Evolutionary conservation across 2,329 filamentous ascomycete genomes (phyloP), one percentile per base, ranked within the genome.

Genomic region (Diaporthe longicolla): DNA sequence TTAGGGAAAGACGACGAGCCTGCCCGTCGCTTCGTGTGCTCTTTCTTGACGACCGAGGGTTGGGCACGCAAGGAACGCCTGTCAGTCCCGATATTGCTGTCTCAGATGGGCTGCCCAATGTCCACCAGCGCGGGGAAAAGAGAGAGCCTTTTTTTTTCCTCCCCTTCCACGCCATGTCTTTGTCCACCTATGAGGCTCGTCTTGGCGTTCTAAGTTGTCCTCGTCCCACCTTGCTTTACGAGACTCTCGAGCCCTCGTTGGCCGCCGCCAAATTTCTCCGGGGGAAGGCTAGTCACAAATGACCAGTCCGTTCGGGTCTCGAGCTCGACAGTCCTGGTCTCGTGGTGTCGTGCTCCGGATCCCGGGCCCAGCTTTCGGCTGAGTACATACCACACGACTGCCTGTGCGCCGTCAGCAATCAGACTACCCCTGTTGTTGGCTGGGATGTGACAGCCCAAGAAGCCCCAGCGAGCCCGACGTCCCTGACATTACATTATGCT

Each of bases 161-260:
- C 35, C 7, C 11, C 19, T 17, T 5, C 19, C 37, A 29, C 58
- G 58, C 58, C 58, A 63, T 63, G 37, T 32, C 61, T 52, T 52
- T 66, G 61, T 52, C 61, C 61, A 66, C 61, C 61, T 37, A 52
- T 52, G 45, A 52, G 63, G 63, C 63, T 52, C 63, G 21, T 52
- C 63, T 52, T 66, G 29, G 63, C 61, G 15, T 40, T 15, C 37
- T 40, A 15, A 15, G 26, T 11, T 26, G 24, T 43, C 59, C 24
- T 45, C 37, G 59, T 45, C 48, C 37, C 15, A 40, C 37, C 37
- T 4, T 4, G 10, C 15, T 40, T 40, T 61, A 63, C 40, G 59
- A 45, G 40, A 48, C 59, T 24, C 59, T 63, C 59, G 59, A 63
- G 59, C 59, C 59, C 59, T 43, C 59, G 37, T 26, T 21, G 61